A percentile compares a stretch with the other conserved stretches of the same genome.
These are phyloP conservation scores for Martiniozyma asiatica DNA, from an alignment of 1,139 yeast genomes.

Conservation along the genomic window DNA sequence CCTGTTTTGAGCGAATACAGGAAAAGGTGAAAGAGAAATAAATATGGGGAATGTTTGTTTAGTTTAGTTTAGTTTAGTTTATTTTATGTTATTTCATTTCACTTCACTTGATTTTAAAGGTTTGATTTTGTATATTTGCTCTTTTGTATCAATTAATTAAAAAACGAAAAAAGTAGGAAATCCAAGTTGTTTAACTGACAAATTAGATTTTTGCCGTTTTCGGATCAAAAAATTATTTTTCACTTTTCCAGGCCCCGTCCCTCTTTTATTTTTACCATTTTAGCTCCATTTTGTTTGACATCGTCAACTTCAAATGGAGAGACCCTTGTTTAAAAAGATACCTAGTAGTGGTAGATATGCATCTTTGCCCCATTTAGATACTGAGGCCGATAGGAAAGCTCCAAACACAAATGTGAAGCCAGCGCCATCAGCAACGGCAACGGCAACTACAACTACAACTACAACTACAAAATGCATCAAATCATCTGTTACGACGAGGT, in stretches of 20 bases:
- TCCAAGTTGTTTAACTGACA: no score
- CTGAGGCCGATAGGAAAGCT: slow-evolving; percentile 2
- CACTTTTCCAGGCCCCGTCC: no score
- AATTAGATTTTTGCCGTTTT: no score
- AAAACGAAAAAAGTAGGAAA: no score
- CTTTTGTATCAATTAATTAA: no score
- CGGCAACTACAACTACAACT: slow-evolving; percentile 1
- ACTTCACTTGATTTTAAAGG: background rate
- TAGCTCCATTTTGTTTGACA: background rate
- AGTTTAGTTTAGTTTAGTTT: background rate
- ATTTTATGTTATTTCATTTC: background rate
- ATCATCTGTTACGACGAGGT: no score
- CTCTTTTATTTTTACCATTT: no score
- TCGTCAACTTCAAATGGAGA: no score
- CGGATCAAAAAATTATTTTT: no score
- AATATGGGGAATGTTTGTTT: background rate
- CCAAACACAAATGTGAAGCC: no score
- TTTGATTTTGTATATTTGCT: background rate
- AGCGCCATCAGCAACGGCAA: slow-evolving; percentile 2
- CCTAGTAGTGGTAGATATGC: slow-evolving; percentile 6
- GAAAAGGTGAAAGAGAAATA: slow-evolving; percentile 39
- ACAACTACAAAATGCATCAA: background rate
- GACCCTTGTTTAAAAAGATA: slow-evolving; percentile 2
- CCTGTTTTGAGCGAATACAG: slow-evolving; percentile 98
- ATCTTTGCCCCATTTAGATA: slow-evolving; percentile 16